These are phyloP conservation scores for Ceratocystis eucalypticola DNA, from an alignment of 2,329 filamentous ascomycete genomes.

Conservation along the genomic window DNA sequence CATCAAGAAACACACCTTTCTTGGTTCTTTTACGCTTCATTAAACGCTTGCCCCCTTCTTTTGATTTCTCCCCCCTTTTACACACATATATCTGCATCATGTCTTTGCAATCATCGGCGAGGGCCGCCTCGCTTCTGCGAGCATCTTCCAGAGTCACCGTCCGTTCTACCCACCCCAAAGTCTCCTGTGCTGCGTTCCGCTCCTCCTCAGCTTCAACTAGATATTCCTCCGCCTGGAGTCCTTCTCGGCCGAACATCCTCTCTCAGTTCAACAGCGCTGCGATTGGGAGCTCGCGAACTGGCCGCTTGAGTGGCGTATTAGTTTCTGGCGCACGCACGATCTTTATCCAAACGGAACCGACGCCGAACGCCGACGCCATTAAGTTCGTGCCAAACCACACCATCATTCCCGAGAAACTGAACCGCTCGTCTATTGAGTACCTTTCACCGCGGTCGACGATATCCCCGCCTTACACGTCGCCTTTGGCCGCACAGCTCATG, in stretches of 20 bases:
- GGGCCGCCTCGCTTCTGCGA: constrained; percentile 17
- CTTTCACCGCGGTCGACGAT: constrained; percentile 78
- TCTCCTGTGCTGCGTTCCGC: background rate
- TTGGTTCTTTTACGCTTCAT: background rate
- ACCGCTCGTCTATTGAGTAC: constrained; percentile 79
- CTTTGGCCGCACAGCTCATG: constrained; percentile 78
- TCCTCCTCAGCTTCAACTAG: background rate
- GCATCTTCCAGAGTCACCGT: constrained; percentile 14
- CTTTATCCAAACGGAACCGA: constrained; percentile 94
- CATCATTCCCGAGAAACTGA: constrained; percentile 61
- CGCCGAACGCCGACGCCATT: constrained; percentile 86
- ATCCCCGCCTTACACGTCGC: constrained; percentile 77
- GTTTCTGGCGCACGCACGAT: constrained; percentile 51
- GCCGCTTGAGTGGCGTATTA: constrained; percentile 20
- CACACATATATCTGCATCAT: background rate
- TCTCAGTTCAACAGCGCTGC: constrained; percentile 14
- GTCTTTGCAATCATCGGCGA: constrained; percentile 8
- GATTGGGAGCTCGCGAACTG: constrained; percentile 15
- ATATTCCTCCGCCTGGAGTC: constrained; percentile 8
- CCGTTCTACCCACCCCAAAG: constrained; percentile 7
- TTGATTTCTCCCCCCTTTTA: background rate
- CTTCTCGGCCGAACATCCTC: constrained; percentile 19
- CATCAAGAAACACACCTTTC: background rate
- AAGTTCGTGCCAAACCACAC: constrained; percentile 91
- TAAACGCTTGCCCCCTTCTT: background rate